Evolutionary conservation across 129 eudicot genomes (phyloP).

Genomic region (Oenanthe sinensis): DNA sequence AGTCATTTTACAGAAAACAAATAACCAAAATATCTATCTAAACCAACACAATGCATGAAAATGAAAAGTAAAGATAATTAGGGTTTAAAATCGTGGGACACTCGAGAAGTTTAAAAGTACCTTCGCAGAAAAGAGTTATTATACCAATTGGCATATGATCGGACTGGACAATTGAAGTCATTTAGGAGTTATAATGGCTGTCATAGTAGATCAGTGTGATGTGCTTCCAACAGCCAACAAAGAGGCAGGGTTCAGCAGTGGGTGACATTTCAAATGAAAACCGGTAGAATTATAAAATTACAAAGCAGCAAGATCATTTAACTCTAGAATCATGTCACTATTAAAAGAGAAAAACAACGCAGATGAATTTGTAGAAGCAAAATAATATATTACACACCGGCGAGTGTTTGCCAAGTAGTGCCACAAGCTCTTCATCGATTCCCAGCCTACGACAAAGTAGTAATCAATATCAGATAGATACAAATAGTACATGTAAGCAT

Average conservation of each 20-base stretch:
- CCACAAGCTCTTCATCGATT: constrained; percentile 95
- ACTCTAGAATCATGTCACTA: neutral
- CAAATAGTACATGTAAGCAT: neutral
- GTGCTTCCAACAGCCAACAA: neutral
- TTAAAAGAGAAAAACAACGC: neutral
- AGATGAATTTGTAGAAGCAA: neutral
- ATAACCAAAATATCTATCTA: neutral
- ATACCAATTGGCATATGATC: neutral
- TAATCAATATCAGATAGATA: neutral
- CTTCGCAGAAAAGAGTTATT: neutral
- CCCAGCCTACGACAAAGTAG: constrained; percentile 57
- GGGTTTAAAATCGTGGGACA: neutral
- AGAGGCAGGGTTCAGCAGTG: neutral
- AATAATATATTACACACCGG: constrained; percentile 42
- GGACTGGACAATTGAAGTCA: neutral
- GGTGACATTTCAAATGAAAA: neutral
- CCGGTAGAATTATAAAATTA: neutral
- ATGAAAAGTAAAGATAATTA: neutral
- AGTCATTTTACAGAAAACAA: neutral
- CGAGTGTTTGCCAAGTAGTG: constrained; percentile 65
- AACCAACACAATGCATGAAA: neutral
- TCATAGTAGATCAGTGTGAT: neutral
- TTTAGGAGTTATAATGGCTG: neutral
- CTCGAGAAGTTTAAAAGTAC: neutral
- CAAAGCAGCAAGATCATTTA: neutral